Base-by-base conservation (phyloP, 2,329 filamentous ascomycete genomes). In the Grosmannia penicillata region DNA sequence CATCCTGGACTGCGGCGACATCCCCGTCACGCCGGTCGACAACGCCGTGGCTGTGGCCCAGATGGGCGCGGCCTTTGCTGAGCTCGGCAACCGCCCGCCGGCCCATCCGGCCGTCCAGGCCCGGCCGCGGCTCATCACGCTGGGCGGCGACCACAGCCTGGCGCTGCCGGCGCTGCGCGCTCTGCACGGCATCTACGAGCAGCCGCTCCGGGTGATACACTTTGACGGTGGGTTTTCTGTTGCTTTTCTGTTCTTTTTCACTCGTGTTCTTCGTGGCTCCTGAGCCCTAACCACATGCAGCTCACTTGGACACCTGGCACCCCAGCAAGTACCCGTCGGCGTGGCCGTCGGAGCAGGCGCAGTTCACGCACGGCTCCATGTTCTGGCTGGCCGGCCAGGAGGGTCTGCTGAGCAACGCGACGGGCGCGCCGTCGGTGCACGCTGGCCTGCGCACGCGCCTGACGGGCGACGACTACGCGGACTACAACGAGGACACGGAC, bases 361-460 rank as follows among this genome's bases (percentile, higher is more conserved):
- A 78, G 48, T 91, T 93, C 62, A 93, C 78, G 52, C 86, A 94
- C 57, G 86, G 87, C 5, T 83, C 75, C 48, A 91, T 93, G 77
- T 93, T 93, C 66, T 89, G 84, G 80, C 71, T 89, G 48, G 86
- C 86, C 6, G 77, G 78, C 35, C 75, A 77, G 23, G 86, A 93
- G 56, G 83, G 82, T 0, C 62, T 94, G 21, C 77, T 93, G 41
- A 67, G 72, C 43, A 87, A 89, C 56, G 62, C 66, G 13, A 78
- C 38, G 19, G 72, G 70, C 8, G 72, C 75, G 9, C 80, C 75
- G 0, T 82, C 75, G 18, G 82, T 91, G 6, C 86, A 94, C 56
- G 86, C 83, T 0, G 86, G 86, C 2, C 63, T 93, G 36, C 76
- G 86, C 32, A 93, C 84, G 0, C 69, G 84, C 2, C 65, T 94